These are phyloP conservation scores for Sugiyamaella grinbergsii DNA, from an alignment of 1,139 yeast genomes.

Conservation along the genomic window DNA sequence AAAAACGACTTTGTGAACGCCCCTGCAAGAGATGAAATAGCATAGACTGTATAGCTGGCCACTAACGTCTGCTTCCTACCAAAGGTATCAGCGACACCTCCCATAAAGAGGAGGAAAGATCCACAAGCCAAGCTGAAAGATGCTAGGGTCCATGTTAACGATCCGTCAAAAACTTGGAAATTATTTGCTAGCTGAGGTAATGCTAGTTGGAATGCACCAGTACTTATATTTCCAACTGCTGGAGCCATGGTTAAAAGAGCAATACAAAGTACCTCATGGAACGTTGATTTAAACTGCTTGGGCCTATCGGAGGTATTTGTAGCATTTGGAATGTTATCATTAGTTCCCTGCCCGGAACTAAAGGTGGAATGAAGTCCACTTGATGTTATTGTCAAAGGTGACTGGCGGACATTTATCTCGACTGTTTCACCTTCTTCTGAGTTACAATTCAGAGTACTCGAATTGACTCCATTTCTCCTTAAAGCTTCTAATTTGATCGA, in stretches of 20 bases:
- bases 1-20: slow-evolving; percentile 46
- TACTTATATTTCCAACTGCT: slow-evolving; percentile 45
- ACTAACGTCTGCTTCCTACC: slow-evolving; percentile 47
- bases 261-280: slow-evolving; percentile 37
- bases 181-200: slow-evolving; percentile 42
- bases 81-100: slow-evolving; percentile 49
- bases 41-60: slow-evolving; percentile 40
- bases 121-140: slow-evolving; percentile 49
- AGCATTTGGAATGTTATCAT: no score
- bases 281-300: slow-evolving; percentile 16
- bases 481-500: neutral
- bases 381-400: no score
- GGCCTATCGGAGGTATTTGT: slow-evolving; percentile 16
- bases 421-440: no score
- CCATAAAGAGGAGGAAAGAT: slow-evolving; percentile 46
- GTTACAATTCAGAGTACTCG: neutral
- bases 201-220: slow-evolving; percentile 44
- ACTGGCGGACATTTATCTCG: no score
- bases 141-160: slow-evolving; percentile 47
- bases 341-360: no score
- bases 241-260: slow-evolving; percentile 45
- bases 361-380: no score
- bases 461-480: neutral
- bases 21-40: slow-evolving; percentile 43
- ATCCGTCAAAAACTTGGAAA: slow-evolving; percentile 45